Percentiles rank a stretch among this genome's conserved stretches.
Conservation (phyloP, 225 moss, liverwort and hornwort species). For the Climacium dendroides region DNA sequence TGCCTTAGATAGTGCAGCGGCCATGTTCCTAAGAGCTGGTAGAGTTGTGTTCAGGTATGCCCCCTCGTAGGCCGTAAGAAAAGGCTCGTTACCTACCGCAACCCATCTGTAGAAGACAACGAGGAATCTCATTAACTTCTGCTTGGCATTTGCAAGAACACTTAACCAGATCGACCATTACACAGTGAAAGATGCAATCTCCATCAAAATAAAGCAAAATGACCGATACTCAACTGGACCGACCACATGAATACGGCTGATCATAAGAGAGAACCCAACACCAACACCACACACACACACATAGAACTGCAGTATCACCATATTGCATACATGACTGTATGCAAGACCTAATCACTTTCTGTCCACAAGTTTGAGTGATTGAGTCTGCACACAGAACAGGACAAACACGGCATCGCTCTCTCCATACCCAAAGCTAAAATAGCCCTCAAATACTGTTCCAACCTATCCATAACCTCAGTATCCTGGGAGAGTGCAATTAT, state of each 20-base stretch:
- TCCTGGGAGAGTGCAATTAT: background rate
- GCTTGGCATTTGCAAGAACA: background rate
- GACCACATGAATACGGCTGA: background rate
- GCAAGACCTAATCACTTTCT: background rate
- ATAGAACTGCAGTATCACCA: background rate
- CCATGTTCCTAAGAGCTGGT: slow-evolving; percentile 63
- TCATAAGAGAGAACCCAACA: background rate
- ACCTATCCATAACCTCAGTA: background rate
- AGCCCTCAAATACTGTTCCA: background rate
- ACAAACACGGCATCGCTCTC: background rate
- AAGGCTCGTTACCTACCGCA: slow-evolving; percentile 88
- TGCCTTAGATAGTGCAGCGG: slow-evolving; percentile 42
- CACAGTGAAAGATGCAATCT: background rate
- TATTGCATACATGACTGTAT: background rate
- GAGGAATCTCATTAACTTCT: background rate
- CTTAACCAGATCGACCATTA: background rate
- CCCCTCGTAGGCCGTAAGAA: slow-evolving; percentile 59
- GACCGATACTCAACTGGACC: background rate
- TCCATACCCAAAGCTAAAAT: background rate
- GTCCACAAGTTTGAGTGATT: background rate
- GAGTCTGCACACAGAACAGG: background rate
- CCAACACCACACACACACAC: no score
- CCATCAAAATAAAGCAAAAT: background rate
- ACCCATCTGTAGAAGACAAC: slow-evolving; percentile 52
- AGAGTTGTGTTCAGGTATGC: slow-evolving; percentile 50